Evolutionary conservation across 2,329 filamentous ascomycete species (phyloP).

Genomic region (Colletotrichum graminicola): DNA sequence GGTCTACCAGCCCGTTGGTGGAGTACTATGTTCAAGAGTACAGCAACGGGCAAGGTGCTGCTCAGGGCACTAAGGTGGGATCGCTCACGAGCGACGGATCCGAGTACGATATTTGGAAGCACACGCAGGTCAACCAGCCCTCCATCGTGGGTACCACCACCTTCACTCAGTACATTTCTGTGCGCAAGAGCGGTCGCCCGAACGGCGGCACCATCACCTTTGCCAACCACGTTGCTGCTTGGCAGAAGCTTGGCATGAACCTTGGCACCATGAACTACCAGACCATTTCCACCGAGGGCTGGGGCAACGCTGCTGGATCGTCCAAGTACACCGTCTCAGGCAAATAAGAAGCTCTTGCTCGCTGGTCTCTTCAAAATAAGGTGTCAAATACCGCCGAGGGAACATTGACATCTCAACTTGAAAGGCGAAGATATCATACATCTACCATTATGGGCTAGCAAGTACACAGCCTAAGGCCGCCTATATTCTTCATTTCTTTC

Average conservation of each 20-base stretch:
- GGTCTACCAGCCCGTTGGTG: constrained; percentile 65
- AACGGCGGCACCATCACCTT: constrained; percentile 62
- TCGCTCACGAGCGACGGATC: constrained; percentile 50
- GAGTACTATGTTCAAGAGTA: constrained; percentile 70
- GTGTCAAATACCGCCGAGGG: background rate
- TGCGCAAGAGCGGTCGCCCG: background rate
- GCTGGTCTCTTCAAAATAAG: no score
- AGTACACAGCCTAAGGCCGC: background rate
- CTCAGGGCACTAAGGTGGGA: constrained; percentile 45
- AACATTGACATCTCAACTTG: no score
- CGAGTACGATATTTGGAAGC: constrained; percentile 51
- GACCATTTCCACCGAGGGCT: constrained; percentile 48
- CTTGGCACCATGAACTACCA: constrained; percentile 63
- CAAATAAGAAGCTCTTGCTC: background rate
- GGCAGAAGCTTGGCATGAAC: constrained; percentile 60
- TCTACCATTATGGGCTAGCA: background rate
- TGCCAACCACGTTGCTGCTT: constrained; percentile 65
- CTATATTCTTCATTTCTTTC: background rate
- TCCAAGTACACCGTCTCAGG: background rate
- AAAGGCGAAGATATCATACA: background rate
- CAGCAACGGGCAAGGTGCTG: constrained; percentile 13
- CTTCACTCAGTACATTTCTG: constrained; percentile 1
- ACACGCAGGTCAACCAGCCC: constrained; percentile 41
- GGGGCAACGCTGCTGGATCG: background rate
- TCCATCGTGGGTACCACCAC: background rate